These are phyloP conservation scores for Hypomontagnella submonticulosa DNA, from an alignment of 495 filamentous ascomycete genomes.

Conservation along the genomic window DNA sequence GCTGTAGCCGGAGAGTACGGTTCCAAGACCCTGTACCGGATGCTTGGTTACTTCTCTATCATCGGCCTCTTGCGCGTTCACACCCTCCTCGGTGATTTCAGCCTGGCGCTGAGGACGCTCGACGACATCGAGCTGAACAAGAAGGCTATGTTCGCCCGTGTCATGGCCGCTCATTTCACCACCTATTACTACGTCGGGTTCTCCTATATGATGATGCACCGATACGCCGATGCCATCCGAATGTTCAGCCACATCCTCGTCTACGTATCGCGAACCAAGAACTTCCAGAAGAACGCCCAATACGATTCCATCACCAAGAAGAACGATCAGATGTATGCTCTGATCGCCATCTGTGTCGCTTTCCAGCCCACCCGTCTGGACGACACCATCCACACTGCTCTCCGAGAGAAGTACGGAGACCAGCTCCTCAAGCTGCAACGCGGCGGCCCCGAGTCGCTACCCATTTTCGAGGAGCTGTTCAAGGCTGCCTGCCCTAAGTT, in stretches of 20 bases:
- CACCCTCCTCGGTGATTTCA: slow-evolving; percentile 97
- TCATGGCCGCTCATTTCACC: slow-evolving; percentile 99
- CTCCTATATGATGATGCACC: slow-evolving; percentile 99
- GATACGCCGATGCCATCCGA: slow-evolving; percentile 98
- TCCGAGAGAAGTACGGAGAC: slow-evolving; percentile 98
- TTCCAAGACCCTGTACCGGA: slow-evolving; percentile 89
- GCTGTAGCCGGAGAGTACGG: slow-evolving; percentile 94
- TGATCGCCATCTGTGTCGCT: slow-evolving; percentile 98
- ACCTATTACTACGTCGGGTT: slow-evolving; percentile 99
- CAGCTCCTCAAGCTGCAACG: slow-evolving; percentile 95
- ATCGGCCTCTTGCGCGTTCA: slow-evolving; percentile 96
- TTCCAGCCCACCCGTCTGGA: slow-evolving; percentile 96
- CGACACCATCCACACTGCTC: slow-evolving; percentile 97
- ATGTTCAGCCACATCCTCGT: slow-evolving; percentile 99
- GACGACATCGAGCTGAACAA: slow-evolving; percentile 99
- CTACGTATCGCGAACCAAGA: slow-evolving; percentile 98
- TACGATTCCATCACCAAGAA: slow-evolving; percentile 99
- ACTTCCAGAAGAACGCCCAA: slow-evolving; percentile 98
- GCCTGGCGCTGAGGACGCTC: slow-evolving; percentile 95
- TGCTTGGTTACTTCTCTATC: slow-evolving; percentile 99
- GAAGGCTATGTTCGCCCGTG: slow-evolving; percentile 99
- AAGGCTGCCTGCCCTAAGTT: slow-evolving; percentile 96
- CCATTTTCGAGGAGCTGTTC: slow-evolving; percentile 98
- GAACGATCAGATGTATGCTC: slow-evolving; percentile 99
- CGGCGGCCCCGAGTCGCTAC: slow-evolving; percentile 92